Evolutionary conservation across 768 basidiomycete species (phyloP).

Genomic region (Mycena alexandri): DNA sequence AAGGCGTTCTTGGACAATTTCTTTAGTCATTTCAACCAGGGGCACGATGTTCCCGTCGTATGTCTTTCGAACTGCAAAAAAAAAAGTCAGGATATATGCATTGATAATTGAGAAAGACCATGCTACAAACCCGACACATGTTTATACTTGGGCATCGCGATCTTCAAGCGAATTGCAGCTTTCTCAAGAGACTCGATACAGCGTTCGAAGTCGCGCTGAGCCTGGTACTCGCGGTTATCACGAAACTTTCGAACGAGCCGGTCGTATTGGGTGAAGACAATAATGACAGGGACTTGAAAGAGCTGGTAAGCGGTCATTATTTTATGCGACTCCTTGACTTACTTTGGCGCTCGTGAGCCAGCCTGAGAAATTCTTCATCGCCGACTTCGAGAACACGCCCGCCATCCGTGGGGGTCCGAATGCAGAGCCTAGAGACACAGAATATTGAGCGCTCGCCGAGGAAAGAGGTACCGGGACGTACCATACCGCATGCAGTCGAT

Average conservation of each 20-base stretch:
- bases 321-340: neutral
- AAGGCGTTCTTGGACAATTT: neutral
- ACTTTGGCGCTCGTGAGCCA: neutral
- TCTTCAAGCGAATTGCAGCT: neutral
- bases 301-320: neutral
- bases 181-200: neutral
- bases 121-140: neutral
- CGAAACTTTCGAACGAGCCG: neutral
- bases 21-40: neutral
- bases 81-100: too few species aligned
- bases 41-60: neutral
- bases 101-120: too few species aligned
- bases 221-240: neutral
- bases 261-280: conserved; percentile 15
- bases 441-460: neutral
- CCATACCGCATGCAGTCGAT: conserved; percentile 48
- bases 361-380: neutral
- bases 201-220: neutral
- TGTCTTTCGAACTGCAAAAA: too few species aligned
- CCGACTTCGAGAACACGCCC: conserved; percentile 1
- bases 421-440: conserved; percentile 22
- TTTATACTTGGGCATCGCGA: neutral
- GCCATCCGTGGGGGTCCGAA: neutral
- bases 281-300: conserved; percentile 4
- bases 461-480: neutral